Evolutionary conservation across 306 rosid genomes (phyloP).

Genomic region (Cotoneaster glaucophyllus): DNA sequence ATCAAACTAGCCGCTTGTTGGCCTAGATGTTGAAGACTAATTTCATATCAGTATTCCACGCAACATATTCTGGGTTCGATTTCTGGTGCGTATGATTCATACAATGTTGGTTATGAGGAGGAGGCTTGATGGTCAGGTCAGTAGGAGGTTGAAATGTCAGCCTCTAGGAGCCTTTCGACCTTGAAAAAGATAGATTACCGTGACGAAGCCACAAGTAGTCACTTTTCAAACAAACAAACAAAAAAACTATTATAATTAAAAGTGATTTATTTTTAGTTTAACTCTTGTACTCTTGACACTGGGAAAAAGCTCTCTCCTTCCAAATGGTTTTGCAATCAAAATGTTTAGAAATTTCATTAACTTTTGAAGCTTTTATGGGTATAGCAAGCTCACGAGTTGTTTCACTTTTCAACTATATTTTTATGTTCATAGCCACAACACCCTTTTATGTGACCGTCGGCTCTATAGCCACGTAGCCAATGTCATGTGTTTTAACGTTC

Average conservation of each 20-base stretch:
- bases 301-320: neutral
- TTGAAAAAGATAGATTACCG: no score
- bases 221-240: no score
- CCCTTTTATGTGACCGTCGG: neutral
- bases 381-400: neutral
- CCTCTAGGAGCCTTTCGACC: no score
- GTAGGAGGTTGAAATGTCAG: no score
- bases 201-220: fast-evolving
- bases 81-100: fast-evolving
- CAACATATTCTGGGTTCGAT: no score
- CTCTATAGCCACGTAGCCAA: neutral
- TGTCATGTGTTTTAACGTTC: no score
- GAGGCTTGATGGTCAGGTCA: no score
- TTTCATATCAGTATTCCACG: no score
- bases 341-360: neutral
- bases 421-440: neutral
- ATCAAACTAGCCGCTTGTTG: no score
- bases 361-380: neutral
- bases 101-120: no score
- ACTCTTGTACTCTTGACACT: neutral
- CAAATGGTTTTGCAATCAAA: neutral
- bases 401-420: neutral
- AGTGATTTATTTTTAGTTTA: neutral
- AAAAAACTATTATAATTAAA: no score
- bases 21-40: no score